A percentile compares a stretch with the other conserved stretches of the same genome.
phyloP scores from a whole-genome alignment of 305 asterid species.

The Fraxinus xanthoxyloides region DNA sequence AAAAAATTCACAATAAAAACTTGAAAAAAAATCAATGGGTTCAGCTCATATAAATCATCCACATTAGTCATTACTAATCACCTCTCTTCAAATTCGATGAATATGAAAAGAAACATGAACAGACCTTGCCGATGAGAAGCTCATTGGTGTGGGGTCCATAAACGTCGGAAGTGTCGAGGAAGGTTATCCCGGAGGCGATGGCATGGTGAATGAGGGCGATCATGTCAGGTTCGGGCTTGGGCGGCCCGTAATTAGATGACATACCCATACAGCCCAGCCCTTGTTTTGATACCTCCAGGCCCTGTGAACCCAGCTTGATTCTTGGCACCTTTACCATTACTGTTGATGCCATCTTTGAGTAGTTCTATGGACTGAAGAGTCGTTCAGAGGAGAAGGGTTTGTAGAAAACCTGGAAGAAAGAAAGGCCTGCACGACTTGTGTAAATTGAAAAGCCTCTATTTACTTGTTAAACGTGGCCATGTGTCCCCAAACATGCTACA shows the following conservation, averaged over 20 bases:
- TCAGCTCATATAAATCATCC: background rate
- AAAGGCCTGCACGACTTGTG: background rate
- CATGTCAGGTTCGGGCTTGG: constrained; percentile 27
- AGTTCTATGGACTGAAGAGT: background rate
- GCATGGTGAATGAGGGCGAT: constrained; percentile 26
- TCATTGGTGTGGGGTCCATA: constrained; percentile 30
- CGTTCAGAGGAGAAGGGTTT: background rate
- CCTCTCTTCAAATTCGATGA: background rate
- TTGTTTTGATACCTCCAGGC: constrained; percentile 22
- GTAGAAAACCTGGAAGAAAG: background rate
- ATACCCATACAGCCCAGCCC: constrained; percentile 29
- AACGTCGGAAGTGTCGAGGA: constrained; percentile 26
- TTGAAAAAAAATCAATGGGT: background rate
- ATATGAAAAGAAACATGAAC: background rate
- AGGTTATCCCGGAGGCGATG: constrained; percentile 18
- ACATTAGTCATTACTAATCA: background rate
- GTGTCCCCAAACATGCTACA: background rate
- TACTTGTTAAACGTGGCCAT: background rate
- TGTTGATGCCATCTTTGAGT: background rate
- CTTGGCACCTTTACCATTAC: background rate
- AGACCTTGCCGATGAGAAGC: constrained; percentile 26
- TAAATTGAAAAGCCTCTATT: background rate
- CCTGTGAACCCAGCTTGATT: constrained; percentile 23
- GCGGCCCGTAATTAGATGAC: constrained; percentile 22
- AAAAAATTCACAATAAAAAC: background rate